Conservation (phyloP, 2,329 filamentous ascomycete genomes). For the Fusarium hainanense region DNA sequence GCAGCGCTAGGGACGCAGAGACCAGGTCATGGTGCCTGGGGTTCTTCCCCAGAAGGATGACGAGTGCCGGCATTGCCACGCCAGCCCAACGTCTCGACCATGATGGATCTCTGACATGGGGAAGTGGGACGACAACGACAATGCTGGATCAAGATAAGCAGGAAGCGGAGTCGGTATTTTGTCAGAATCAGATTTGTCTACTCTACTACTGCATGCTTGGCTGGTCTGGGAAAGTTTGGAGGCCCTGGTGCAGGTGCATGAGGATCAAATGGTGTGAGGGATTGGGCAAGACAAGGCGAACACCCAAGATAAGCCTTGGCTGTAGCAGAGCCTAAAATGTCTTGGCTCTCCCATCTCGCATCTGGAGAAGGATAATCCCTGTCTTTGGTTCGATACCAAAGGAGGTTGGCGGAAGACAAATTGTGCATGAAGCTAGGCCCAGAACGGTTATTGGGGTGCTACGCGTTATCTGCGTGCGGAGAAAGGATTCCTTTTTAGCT, state of each 20-base stretch:
- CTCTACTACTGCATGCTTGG: constrained; percentile 1
- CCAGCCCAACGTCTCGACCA: constrained; percentile 26
- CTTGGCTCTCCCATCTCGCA: constrained; percentile 10
- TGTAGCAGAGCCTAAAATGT: neutral
- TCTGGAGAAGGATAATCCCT: constrained; percentile 14
- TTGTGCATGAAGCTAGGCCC: constrained; percentile 35
- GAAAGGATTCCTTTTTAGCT: constrained; percentile 5
- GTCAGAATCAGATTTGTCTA: constrained; percentile 3
- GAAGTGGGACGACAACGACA: constrained; percentile 17
- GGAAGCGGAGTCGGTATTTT: constrained; percentile 11
- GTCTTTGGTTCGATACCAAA: constrained; percentile 26
- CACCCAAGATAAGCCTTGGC: constrained; percentile 18
- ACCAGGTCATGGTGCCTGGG: constrained; percentile 31
- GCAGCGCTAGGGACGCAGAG: constrained; percentile 19
- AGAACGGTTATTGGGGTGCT: neutral
- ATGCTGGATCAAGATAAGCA: constrained; percentile 24
- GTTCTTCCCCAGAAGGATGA: constrained; percentile 27
- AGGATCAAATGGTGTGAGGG: constrained; percentile 19
- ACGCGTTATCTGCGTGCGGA: constrained; percentile 38
- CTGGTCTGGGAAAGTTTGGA: neutral
- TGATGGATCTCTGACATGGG: constrained; percentile 22
- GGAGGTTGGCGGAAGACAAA: constrained; percentile 35
- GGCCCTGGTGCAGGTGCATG: neutral
- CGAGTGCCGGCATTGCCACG: constrained; percentile 31
- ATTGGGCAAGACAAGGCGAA: constrained; percentile 16